Evolutionary conservation across 352 stramenopile genomes (phyloP), one percentile per base, ranked within the genome.

Genomic region (Globisporangium paddicum): DNA sequence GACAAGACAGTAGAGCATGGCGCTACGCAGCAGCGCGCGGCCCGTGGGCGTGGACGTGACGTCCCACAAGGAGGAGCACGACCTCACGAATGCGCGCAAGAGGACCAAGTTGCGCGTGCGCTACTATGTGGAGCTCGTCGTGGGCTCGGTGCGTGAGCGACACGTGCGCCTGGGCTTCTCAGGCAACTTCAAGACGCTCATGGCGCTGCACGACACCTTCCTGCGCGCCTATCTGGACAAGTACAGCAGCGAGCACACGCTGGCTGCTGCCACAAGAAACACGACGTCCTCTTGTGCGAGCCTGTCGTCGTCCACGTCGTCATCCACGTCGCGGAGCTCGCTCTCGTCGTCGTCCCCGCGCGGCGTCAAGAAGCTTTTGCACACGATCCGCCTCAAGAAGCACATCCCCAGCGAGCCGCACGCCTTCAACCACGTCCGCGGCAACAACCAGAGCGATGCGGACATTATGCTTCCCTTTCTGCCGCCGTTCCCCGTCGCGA

Each of bases 111-210:
- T 81, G 38, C 79, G 66, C 42, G 75, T 83, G 63, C 79, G 79
- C 34, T 89, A 87, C 69, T 89, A 89, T 61, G 77, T 89, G 55
- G 79, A 89, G 62, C 45, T 89, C 32, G 69, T 89, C 18, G 69
- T 87, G 42, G 79, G 77, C 23, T 71, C 73, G 9, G 60, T 68
- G 19, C 77, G 73, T 38, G 70, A 65, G 66, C 77, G 53, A 34
- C 79, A 87, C 73, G 79, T 71, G 55, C 77, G 79, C 0, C 50
- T 87, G 26, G 77, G 75, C 30, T 89, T 89, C 71, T 81, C 75
- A 5, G 79, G 79, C 41, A 75, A 73, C 28, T 89, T 89, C 61
- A 73, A 79, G 62, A 65, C 73, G 52, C 73, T 89, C 25, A 63
- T 87, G 56, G 60, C 55, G 37, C 65, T 89, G 40, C 79, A 89